phyloP scores from a whole-genome alignment of 2,329 filamentous ascomycete species.

The Orbilia brochopaga region DNA sequence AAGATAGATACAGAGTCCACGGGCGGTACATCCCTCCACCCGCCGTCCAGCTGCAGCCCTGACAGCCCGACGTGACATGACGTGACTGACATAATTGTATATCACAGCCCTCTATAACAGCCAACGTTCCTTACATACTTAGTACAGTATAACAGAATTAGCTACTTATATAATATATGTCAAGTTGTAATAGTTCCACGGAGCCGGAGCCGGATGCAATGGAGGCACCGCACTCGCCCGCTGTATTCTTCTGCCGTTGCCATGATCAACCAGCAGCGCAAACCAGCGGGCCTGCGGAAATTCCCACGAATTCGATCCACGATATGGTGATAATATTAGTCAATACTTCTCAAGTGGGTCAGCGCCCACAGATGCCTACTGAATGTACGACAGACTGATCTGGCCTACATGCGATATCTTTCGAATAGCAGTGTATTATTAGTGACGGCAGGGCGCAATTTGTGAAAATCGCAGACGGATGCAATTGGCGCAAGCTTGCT shows the following conservation, averaged over 20 bases:
- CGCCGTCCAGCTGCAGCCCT: not conserved
- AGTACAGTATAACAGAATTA: not conserved
- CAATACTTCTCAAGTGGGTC: too few species aligned
- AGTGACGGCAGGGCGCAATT: too few species aligned
- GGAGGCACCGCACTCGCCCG: constrained; percentile 4
- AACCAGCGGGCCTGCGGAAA: not conserved
- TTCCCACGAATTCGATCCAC: not conserved
- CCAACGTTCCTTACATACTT: not conserved
- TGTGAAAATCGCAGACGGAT: not conserved
- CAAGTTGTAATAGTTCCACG: not conserved
- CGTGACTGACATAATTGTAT: not conserved
- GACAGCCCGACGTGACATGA: constrained; percentile 2
- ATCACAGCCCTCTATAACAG: too few species aligned
- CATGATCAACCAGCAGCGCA: not conserved
- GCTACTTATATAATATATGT: too few species aligned
- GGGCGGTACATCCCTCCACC: not conserved
- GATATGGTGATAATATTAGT: too few species aligned
- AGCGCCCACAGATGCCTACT: too few species aligned
- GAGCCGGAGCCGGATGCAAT: not conserved
- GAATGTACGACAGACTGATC: too few species aligned
- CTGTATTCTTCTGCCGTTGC: not conserved
- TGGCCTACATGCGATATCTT: too few species aligned
- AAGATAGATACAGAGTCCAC: not conserved
- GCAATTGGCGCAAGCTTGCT: not conserved
- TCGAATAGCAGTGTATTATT: too few species aligned